Base-by-base conservation (phyloP, 179 eudicot genomes). In the Pouteria campechiana region DNA sequence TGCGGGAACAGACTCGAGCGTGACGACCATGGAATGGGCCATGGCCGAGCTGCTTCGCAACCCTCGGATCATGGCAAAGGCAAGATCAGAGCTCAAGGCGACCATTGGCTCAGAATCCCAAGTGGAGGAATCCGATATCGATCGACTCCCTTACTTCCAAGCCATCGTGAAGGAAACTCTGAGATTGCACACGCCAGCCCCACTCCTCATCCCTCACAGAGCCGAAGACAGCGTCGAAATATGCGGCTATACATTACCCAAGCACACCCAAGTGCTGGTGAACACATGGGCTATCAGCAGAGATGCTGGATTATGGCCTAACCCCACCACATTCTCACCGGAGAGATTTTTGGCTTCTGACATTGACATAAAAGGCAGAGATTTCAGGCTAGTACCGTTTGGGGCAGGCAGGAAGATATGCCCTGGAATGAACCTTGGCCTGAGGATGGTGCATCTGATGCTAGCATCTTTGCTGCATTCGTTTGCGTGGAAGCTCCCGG, bases 161-260 rank as follows among this genome's bases (percentile, higher is more conserved):
- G 56, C 74, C 7, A 23, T 65, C 8, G 44, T 73, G 4, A 78
- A 78, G 37, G 85, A 78, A 46, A 67, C 75, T 8, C 19, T 70
- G 6, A 52, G 75, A 36, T 45, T 67, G 25, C 78, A 74, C 55
- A 55, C 61, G 25, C 10, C 75, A 10, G 73, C 37, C 4, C 73
- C 85, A 31, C 41, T 77, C 13, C 22, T 70, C 25, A 0, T 61
- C 11, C 84, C 78, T 12, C 74, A 65, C 42, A 56, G 44, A 49
- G 58, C 52, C 3, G 41, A 58, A 3, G 17, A 24, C 6, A 66
- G 64, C 24, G 64, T 74, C 1, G 17, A 38, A 30, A 46, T 70
- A 0, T 9, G 45, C 2, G 54, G 54, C 20, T 71, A 36, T 18
- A 28, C 34, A 2, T 49, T 66, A n/a, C 73, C 70, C n/a, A 62